These are phyloP conservation scores for Pythium brachiatum DNA, from an alignment of 352 stramenopile genomes.

Conservation along the genomic window DNA sequence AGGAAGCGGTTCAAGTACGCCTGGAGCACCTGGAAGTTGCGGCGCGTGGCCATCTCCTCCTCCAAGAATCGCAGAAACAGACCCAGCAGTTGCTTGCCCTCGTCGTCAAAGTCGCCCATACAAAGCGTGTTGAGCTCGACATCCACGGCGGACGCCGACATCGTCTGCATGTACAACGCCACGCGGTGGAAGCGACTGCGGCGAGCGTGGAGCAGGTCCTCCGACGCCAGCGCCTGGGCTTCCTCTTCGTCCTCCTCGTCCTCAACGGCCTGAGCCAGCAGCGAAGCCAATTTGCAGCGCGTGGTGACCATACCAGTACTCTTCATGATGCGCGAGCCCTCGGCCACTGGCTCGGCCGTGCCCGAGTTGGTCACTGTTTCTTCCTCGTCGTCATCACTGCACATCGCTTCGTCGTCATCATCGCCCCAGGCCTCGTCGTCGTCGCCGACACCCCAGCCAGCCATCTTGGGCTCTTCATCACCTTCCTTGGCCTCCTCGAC, in stretches of 20 bases:
- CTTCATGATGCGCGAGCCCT: conserved; percentile 67
- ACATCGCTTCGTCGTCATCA: conserved; percentile 26
- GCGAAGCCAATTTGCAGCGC: conserved; percentile 63
- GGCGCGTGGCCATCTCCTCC: conserved; percentile 59
- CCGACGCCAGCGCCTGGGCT: conserved; percentile 4
- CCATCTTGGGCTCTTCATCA: conserved; percentile 37
- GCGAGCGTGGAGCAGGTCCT: conserved; percentile 22
- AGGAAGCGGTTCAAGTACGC: conserved; percentile 86
- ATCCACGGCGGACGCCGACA: conserved; percentile 73
- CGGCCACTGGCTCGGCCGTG: conserved; percentile 21
- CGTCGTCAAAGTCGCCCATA: conserved; percentile 78
- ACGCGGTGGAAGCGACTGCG: conserved; percentile 45
- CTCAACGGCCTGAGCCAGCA: conserved; percentile 37
- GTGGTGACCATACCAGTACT: conserved; percentile 65
- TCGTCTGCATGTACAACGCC: conserved; percentile 59
- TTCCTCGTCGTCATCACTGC: conserved; percentile 28
- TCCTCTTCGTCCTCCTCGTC: conserved; percentile 16
- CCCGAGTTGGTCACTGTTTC: conserved; percentile 26
- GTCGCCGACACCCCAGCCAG: conserved; percentile 59
- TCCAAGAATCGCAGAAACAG: conserved; percentile 67
- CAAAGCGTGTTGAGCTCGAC: conserved; percentile 83
- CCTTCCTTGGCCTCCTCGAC: conserved; percentile 22
- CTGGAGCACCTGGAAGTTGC: conserved; percentile 79
- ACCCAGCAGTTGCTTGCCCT: conserved; percentile 61
- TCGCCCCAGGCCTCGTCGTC: conserved; percentile 69